These are phyloP conservation scores for Hylodesmum podocarpum DNA, from an alignment of 306 rosid genomes.

Conservation along the genomic window DNA sequence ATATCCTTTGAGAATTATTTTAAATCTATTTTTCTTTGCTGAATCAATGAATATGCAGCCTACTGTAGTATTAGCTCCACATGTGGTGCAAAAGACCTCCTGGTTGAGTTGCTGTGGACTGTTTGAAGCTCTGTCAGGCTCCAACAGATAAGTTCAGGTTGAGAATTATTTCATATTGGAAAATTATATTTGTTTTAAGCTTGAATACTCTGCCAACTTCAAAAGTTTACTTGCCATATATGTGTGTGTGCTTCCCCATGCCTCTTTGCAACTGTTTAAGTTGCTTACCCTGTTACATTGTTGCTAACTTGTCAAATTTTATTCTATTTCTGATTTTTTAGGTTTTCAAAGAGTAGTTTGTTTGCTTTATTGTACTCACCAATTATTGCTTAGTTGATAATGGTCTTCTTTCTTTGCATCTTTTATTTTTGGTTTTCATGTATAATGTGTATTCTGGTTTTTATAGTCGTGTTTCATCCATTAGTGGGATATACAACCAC, in stretches of 20 bases:
- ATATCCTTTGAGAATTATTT: not conserved
- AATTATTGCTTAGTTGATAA: not conserved
- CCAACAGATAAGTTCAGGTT: conserved; percentile 75
- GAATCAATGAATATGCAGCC: conserved; percentile 48
- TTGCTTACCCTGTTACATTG: not conserved
- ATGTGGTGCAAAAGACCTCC: conserved; percentile 47
- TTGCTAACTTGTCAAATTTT: not conserved
- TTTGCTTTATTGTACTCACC: not conserved
- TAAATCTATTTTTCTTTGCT: conserved; percentile 28
- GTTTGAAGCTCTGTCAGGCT: conserved; percentile 60
- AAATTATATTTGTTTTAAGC: not conserved
- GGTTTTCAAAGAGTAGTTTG: conserved; percentile 10
- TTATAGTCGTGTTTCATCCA: not conserved
- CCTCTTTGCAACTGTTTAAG: not conserved
- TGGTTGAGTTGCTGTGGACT: conserved; percentile 85
- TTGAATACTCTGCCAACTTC: conserved; percentile 11
- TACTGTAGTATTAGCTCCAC: conserved; percentile 46
- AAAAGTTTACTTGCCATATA: not conserved
- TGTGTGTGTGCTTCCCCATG: not conserved
- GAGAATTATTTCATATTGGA: conserved; percentile 14
- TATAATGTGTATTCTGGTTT: conserved; percentile 1
- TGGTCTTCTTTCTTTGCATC: not conserved
- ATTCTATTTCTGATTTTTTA: not conserved
- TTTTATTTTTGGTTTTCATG: conserved; percentile 1
- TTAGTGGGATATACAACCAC: not conserved